phyloP scores from a whole-genome alignment of 1,284 basidiomycete genomes.

The Trichosporon ovoides region DNA sequence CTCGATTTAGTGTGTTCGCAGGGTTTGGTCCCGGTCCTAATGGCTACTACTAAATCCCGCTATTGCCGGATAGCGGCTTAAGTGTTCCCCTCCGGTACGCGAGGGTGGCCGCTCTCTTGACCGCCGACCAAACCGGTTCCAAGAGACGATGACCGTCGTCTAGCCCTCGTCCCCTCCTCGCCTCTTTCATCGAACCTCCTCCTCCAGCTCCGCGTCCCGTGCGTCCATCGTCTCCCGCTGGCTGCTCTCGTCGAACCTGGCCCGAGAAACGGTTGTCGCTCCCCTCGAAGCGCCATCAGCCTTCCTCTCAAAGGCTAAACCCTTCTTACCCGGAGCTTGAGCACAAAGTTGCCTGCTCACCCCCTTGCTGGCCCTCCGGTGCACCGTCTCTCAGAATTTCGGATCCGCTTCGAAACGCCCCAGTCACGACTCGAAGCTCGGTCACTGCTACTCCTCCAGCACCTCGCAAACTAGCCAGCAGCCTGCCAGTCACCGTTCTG shows the following conservation, averaged over 20 bases:
- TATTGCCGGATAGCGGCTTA: background rate
- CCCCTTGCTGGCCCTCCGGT: background rate
- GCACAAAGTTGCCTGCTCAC: conserved; percentile 3
- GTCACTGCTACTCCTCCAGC: background rate
- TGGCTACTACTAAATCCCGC: background rate
- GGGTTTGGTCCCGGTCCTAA: conserved; percentile 5
- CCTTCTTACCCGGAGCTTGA: background rate
- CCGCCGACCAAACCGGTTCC: conserved; percentile 4
- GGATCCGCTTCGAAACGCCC: background rate
- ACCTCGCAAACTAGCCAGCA: background rate
- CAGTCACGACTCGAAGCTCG: background rate
- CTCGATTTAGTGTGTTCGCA: background rate
- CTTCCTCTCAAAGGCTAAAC: background rate
- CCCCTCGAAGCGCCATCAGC: background rate
- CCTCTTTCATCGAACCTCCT: background rate
- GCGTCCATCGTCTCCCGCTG: background rate
- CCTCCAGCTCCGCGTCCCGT: background rate
- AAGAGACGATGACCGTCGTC: conserved; percentile 1
- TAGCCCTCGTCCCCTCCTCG: conserved; percentile 1
- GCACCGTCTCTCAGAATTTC: background rate
- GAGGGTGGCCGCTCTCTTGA: background rate
- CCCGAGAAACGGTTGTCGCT: background rate
- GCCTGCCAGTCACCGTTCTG: background rate
- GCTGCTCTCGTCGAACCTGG: background rate
- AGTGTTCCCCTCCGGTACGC: conserved; percentile 1